Base-by-base conservation (phyloP, 2,329 filamentous ascomycete species). In the Malbranchea zuffiana region DNA sequence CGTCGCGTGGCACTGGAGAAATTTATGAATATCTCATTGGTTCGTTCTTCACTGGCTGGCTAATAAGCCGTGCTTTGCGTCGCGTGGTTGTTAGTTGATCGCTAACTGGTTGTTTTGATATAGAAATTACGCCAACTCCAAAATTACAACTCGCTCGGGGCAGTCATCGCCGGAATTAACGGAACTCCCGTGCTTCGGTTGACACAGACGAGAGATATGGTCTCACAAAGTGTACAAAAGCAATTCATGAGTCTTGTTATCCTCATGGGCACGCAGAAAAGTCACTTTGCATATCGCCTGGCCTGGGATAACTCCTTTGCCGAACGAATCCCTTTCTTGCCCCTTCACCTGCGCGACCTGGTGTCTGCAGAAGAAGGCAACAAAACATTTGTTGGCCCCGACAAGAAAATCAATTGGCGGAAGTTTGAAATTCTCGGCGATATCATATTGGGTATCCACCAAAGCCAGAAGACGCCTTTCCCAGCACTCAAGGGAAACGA, bases 361-460 rank as follows among this genome's bases (percentile, higher is more conserved):
- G 85, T 94, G 1, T 85, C 82, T 8, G 88, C 90, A 1, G 85
- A 93, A 53, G 83, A 94, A 60, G 90, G 88, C 21, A 95, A 90
- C 59, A 76, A 75, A 51, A 96, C 90, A 0, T 88, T 94, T 56
- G 67, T 96, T 1, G 84, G 82, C 5, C 69, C 74, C 2, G 75
- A 69, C 45, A 75, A 84, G 44, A 71, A 83, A 35, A 83, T 98
- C 55, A 96, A 96, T 56, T 98, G 90, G 90, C 86, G 81, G 61
- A 98, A 98, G 56, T 98, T 96, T 51, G 88, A 96, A 59, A 80
- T 98, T 20, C 78, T 96, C 61, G 87, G 87, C 5, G 88, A 96
- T 49, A 82, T 95, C 4, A 72, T 96, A 36, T 68, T 95, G 42
- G 81, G 84, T 2, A 78, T 98, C 37, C 92, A 95, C 72, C 81